phyloP scores from a whole-genome alignment of 495 filamentous ascomycete genomes.

The Aspergillus leporis region DNA sequence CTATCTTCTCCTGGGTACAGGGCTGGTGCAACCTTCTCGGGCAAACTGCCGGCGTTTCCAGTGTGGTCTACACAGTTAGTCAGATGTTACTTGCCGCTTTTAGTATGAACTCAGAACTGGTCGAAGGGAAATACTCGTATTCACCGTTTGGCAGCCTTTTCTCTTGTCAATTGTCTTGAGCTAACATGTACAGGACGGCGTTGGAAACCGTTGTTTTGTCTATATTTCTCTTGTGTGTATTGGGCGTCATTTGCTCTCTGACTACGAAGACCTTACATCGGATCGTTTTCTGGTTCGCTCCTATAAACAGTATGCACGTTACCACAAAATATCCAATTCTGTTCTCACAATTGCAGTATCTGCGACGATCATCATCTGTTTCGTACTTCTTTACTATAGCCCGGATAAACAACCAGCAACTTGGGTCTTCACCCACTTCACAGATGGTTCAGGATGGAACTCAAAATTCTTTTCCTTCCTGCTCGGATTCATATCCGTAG shows the following conservation, averaged over 20 bases:
- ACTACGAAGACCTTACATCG: conserved; percentile 63
- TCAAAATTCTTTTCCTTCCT: conserved; percentile 65
- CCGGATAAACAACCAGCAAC: conserved; percentile 62
- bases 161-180: neutral
- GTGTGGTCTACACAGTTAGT: conserved; percentile 56
- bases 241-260: conserved; percentile 66
- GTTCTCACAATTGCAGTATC: conserved; percentile 36
- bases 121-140: conserved; percentile 45
- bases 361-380: conserved; percentile 61
- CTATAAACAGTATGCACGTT: conserved; percentile 61
- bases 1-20: conserved; percentile 61
- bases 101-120: conserved; percentile 57
- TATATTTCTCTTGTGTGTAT: conserved; percentile 55
- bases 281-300: conserved; percentile 70
- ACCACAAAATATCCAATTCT: neutral
- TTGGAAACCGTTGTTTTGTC: conserved; percentile 64
- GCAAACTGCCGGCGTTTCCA: conserved; percentile 59
- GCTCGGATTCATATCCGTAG: conserved; percentile 68
- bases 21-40: conserved; percentile 65
- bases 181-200: conserved; percentile 49
- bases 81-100: conserved; percentile 59
- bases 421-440: conserved; percentile 68
- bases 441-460: conserved; percentile 67
- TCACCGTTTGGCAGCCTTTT: conserved; percentile 37
- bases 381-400: conserved; percentile 61